Percentiles rank a stretch among this genome's conserved stretches.
Evolutionary conservation across 1,284 basidiomycete species (phyloP).

Genomic region (Fomitopsis pinicola): DNA sequence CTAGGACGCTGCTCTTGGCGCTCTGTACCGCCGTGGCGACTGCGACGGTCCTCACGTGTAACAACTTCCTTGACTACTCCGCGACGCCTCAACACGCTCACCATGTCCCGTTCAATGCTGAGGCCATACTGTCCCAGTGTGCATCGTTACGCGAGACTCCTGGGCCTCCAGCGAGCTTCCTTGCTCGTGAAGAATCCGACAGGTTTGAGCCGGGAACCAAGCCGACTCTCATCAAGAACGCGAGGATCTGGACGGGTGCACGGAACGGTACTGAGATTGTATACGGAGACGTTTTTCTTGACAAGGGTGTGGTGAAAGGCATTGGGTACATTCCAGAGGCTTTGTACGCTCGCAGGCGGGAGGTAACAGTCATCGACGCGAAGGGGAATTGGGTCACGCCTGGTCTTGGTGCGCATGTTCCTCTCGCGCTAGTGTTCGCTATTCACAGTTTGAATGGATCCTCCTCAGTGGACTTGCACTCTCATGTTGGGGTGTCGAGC

Average conservation of each 20-base stretch:
- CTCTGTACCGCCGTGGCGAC: constrained; percentile 16
- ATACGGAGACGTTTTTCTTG: constrained; percentile 54
- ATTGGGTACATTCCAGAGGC: constrained; percentile 48
- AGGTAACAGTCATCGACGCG: constrained; percentile 50
- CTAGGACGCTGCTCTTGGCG: constrained; percentile 10
- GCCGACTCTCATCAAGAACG: constrained; percentile 72
- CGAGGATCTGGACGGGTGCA: constrained; percentile 76
- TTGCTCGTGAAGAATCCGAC: constrained; percentile 59
- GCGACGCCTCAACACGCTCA: constrained; percentile 7
- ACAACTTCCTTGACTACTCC: constrained; percentile 9
- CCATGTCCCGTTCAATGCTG: constrained; percentile 40
- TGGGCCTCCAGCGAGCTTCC: constrained; percentile 48
- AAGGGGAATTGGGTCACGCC: constrained; percentile 67
- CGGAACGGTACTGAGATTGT: constrained; percentile 62
- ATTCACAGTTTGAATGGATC: not conserved
- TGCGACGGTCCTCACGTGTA: constrained; percentile 17
- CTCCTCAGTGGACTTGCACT: constrained; percentile 3
- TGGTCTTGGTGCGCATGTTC: constrained; percentile 43
- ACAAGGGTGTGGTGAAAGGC: constrained; percentile 53
- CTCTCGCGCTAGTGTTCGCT: not conserved
- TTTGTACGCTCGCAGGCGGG: constrained; percentile 29
- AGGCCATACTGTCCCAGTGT: constrained; percentile 44
- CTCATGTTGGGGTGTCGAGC: constrained; percentile 47
- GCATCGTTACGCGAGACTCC: constrained; percentile 37
- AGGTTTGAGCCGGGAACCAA: constrained; percentile 66